Evolutionary conservation across 208 protist genomes (phyloP), one percentile per base, ranked within the genome.

Genomic region (Phytomonas sp.): DNA sequence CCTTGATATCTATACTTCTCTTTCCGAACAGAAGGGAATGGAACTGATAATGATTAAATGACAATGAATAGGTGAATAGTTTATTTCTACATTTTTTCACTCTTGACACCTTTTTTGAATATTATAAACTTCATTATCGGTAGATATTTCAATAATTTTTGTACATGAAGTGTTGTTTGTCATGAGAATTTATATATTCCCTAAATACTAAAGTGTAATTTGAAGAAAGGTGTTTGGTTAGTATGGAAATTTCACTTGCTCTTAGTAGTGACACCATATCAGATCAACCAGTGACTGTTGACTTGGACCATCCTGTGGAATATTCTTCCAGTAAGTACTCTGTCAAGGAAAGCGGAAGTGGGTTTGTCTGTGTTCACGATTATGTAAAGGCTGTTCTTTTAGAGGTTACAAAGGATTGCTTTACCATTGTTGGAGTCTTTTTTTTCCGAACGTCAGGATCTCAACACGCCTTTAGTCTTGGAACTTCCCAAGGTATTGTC

Each of bases 361-460:
- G 77, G 26, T 73, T 76, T 19, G 23, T 82, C 2, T 82, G 63
- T 56, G 49, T 76, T 42, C 68, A 40, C 61, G 71, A 76, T 26
- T 75, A 64, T 12, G 31, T 62, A 1, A 74, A 72, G 23, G 52
- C 29, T 45, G 66, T 78, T 37, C 67, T 83, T 30, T 81, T 75
- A 33, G 37, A 14, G 32, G 67, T 79, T 14, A 32, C n/a, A 2
- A 42, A 56, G 8, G 59, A 49, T 42, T 65, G 69, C 40, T 70
- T 79, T 11, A 59, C 63, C 5, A 8, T 52, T 19, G 31, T 79
- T 6, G 77, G 71, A 42, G 73, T 67, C 1, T 81, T 79, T 40
- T 69, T 82, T 30, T 77, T 82, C 45, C 69, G 74, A 12, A 62
- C 56, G 12, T 29, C 6, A 23, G 73, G 62, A 32, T 70, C 64